Base-by-base conservation (phyloP, 2,329 filamentous ascomycete species). In the Monilinia aucupariae region DNA sequence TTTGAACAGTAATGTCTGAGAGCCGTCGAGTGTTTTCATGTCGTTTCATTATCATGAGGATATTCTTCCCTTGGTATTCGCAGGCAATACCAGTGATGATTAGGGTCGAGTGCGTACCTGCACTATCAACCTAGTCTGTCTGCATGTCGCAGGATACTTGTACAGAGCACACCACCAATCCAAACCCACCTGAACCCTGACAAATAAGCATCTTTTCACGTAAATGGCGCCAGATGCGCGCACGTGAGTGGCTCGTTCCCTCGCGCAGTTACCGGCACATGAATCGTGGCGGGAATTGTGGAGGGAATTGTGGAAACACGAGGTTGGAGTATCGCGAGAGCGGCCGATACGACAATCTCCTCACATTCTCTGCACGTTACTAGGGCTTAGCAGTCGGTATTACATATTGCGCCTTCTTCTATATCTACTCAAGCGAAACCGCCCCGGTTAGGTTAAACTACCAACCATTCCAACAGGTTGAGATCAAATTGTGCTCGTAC, bases 291-390 rank as follows among this genome's bases (percentile, higher is more conserved):
- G n/a, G 27, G 17, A 12, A 56, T 30, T 30, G 27, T 13, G 27
- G 17, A 12, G n/a, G 27, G 17, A 12, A 56, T n/a, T n/a, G n/a
- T n/a, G n/a, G n/a, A n/a, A n/a, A n/a, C n/a, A 32, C n/a, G 41
- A 34, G 54, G 41, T 25, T 47, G 54, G 54, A 34, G 54, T 47
- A 25, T 13, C 54, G 13, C 54, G n/a, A 56, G 41, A 47, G 27
- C 39, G 20, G 27, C 20, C 12, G 4, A 34, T 22, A 34, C 20
- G 30, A 47, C 3, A 17, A 45, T 25, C 9, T 34, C n/a, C 22
- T 34, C 45, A 47, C 20, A 56, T 25, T 25, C 4, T 34, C 27
- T 47, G 20, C 49, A 51, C 17, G 12, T 22, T 34, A 3, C 49
- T 15, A 34, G 6, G 27, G 41, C 54, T 20, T 47, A 25, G 25